Percentiles rank a stretch among this genome's conserved stretches.
Conservation (phyloP, 23 red algal genomes). For the Gracilariopsis chorda region DNA sequence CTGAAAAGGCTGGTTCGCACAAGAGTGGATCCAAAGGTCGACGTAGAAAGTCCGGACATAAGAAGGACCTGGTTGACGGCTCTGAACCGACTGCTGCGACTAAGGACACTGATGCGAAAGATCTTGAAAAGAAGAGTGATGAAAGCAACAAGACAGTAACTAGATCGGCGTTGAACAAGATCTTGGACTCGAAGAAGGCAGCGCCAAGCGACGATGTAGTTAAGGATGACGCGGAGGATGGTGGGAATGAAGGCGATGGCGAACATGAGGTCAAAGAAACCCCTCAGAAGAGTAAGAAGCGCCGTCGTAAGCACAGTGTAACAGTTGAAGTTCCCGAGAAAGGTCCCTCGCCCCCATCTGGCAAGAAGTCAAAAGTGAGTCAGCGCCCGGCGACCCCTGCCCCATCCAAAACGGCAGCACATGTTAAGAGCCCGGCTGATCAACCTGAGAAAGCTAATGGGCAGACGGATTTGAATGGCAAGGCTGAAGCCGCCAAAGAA, state of each 20-base stretch:
- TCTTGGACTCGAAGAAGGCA: neutral
- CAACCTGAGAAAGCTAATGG: constrained; percentile 3
- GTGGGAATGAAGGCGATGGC: neutral
- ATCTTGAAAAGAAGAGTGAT: neutral
- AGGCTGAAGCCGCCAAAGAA: neutral
- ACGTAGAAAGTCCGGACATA: neutral
- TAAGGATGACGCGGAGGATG: neutral
- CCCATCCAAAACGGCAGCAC: neutral
- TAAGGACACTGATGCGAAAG: neutral
- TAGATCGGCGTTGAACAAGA: neutral
- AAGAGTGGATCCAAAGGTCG: neutral
- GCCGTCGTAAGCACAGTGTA: constrained; percentile 2
- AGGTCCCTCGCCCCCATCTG: neutral
- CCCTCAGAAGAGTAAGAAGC: neutral
- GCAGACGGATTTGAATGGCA: neutral
- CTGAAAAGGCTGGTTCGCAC: neutral
- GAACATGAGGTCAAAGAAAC: neutral
- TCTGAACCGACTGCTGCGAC: neutral
- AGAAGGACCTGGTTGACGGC: neutral
- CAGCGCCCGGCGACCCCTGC: constrained; percentile 38
- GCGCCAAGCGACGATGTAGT: neutral
- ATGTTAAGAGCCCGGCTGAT: neutral
- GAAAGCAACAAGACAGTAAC: neutral
- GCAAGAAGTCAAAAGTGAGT: constrained; percentile 55
- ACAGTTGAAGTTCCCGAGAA: neutral